Percentiles rank a stretch among this genome's conserved stretches.
Evolutionary conservation across 768 basidiomycete species (phyloP).

Genomic region (Dacryopinax spathularia): DNA sequence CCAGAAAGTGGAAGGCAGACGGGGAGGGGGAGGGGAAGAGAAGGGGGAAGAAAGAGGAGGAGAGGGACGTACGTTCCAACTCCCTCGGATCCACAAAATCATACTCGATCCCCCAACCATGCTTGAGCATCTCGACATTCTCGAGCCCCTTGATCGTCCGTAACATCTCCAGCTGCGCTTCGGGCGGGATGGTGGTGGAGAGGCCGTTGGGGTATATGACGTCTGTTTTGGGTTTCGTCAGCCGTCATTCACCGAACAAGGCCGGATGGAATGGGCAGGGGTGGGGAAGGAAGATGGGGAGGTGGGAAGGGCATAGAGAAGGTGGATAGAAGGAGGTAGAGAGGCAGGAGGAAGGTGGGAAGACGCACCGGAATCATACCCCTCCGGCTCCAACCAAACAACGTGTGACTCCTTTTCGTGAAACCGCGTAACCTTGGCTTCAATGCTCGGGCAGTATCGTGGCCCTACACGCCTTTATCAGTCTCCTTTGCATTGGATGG

Average conservation of each 20-base stretch:
- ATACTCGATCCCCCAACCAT: slow-evolving; percentile 88
- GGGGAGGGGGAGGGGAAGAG: neutral
- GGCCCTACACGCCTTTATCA: slow-evolving; percentile 39
- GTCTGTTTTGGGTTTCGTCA: slow-evolving; percentile 33
- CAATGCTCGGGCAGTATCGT: slow-evolving; percentile 81
- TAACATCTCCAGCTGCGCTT: slow-evolving; percentile 70
- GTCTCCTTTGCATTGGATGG: neutral
- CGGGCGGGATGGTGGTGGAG: slow-evolving; percentile 76
- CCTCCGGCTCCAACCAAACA: slow-evolving; percentile 86
- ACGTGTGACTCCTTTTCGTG: slow-evolving; percentile 52
- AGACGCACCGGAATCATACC: slow-evolving; percentile 62
- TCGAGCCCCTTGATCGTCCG: slow-evolving; percentile 74
- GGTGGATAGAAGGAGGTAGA: neutral
- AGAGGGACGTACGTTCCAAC: slow-evolving; percentile 41
- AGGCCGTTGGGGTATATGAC: slow-evolving; percentile 83
- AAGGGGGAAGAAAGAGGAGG: neutral
- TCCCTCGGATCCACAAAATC: slow-evolving; percentile 82
- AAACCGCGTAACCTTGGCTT: slow-evolving; percentile 74
- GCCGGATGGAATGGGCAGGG: no score
- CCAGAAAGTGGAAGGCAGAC: neutral
- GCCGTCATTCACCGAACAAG: neutral
- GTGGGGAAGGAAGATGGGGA: neutral
- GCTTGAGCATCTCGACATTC: slow-evolving; percentile 65
- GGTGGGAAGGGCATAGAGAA: neutral
- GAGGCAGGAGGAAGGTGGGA: slow-evolving; percentile 3